Base-by-base conservation (phyloP, 2,329 filamentous ascomycete species). In the Fusarium tricinctum region DNA sequence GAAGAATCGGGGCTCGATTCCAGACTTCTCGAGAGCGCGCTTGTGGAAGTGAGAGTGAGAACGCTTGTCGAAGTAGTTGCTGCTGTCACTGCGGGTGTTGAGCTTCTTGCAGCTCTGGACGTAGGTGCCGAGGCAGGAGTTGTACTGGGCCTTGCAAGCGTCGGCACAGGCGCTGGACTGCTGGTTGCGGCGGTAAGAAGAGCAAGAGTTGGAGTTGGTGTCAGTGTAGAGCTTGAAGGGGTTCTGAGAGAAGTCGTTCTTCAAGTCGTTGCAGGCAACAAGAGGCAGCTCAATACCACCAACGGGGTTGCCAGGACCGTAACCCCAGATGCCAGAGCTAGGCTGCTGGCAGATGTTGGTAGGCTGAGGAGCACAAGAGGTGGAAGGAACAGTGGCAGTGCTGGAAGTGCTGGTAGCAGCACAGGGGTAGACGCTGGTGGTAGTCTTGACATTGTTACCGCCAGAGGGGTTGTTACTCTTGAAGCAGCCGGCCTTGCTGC, bases 301-400 rank as follows among this genome's bases (percentile, higher is more conserved):
- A 17, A 87, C 83, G 4, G 84, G 81, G 50, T 81, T 89, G 35
- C 90, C 87, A 3, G 90, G 89, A 2, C 87, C 88, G 74, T 94
- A 95, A 52, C 88, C 89, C 69, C 85, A 86, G 74, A 85, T 84
- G 69, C 86, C 85, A 78, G 79, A 84, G 52, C 78, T 76, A n/a
- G 85, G 82, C 76, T 87, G 84, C 35, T 75, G 78, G 81, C 85
- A 88, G 71, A 88, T 81, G 69, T 83, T 83, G 57, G 83, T 85
- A 2, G 84, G 81, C 33, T 81, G 76, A 3, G 85, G 83, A 52
- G 82, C 78, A 53, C 82, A 80, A 42, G 78, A 76, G 13, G 77
- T 73, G 3, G 74, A 70, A 9, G 76, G 75, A 44, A 75, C 75
- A 44, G 76, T 72, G 19, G 77, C 72, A 17, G 75, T 77, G 44